These are phyloP conservation scores for Fusarium protoensiforme DNA, from an alignment of 2,329 filamentous ascomycete species.

Conservation along the genomic window DNA sequence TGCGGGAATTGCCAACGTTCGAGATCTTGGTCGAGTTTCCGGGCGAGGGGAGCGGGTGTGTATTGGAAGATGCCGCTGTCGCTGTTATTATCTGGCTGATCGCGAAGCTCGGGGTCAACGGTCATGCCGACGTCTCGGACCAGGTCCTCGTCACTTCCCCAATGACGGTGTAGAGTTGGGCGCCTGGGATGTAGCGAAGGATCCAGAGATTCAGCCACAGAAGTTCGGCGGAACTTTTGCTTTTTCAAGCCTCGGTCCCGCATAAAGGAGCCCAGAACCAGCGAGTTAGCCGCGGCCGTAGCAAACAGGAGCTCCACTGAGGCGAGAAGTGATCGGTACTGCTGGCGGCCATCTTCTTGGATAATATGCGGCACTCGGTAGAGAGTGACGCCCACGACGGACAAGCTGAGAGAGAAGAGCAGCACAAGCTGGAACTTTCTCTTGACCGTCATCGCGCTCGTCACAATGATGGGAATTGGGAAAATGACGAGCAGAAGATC, in stretches of 20 bases:
- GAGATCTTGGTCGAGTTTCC: slow-evolving; percentile 50
- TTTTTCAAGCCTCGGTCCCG: slow-evolving; percentile 93
- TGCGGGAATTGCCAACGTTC: slow-evolving; percentile 61
- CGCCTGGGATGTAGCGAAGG: slow-evolving; percentile 52
- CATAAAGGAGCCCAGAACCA: slow-evolving; percentile 93
- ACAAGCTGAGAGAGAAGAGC: slow-evolving; percentile 86
- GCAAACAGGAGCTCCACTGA: slow-evolving; percentile 92
- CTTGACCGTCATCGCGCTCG: slow-evolving; percentile 79
- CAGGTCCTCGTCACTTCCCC: slow-evolving; percentile 93
- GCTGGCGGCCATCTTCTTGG: slow-evolving; percentile 75
- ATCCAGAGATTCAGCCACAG: slow-evolving; percentile 72
- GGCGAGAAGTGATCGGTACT: slow-evolving; percentile 88
- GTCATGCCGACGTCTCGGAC: slow-evolving; percentile 83
- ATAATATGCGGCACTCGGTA: slow-evolving; percentile 87
- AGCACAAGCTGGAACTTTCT: slow-evolving; percentile 83
- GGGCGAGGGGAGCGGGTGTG: slow-evolving; percentile 51
- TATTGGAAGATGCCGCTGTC: slow-evolving; percentile 46
- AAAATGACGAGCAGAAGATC: slow-evolving; percentile 89
- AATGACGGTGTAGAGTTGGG: slow-evolving; percentile 70
- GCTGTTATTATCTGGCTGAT: slow-evolving; percentile 43
- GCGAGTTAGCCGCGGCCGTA: slow-evolving; percentile 84
- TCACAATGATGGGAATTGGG: slow-evolving; percentile 87
- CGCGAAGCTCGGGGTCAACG: slow-evolving; percentile 64
- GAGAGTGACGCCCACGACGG: slow-evolving; percentile 81
- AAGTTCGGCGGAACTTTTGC: slow-evolving; percentile 78